These are phyloP conservation scores for Orychophragmus violaceus DNA, from an alignment of 345 rosid genomes.

Conservation along the genomic window DNA sequence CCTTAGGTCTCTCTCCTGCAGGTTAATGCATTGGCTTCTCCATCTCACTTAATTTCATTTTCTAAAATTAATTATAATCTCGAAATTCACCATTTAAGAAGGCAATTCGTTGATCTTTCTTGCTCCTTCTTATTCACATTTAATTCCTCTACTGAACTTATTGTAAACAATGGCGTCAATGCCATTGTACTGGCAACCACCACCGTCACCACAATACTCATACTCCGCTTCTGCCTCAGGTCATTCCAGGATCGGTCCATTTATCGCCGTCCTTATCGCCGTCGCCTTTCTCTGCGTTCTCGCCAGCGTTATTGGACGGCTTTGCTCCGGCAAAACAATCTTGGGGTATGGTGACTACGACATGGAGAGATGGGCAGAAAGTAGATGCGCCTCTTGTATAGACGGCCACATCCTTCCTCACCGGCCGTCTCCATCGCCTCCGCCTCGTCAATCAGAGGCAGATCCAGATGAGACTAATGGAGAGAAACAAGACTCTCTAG, in stretches of 20 bases:
- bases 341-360: conserved; percentile 57
- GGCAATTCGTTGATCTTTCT: not conserved
- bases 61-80: not conserved
- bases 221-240: conserved; percentile 14
- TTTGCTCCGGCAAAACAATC: conserved; percentile 62
- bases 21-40: conserved; percentile 9
- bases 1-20: not conserved
- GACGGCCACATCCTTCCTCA: conserved; percentile 53
- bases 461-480: conserved; percentile 33
- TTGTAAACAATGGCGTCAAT: conserved; percentile 27
- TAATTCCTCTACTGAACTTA: not conserved
- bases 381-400: conserved; percentile 61
- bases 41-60: not conserved
- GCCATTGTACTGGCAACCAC: conserved; percentile 43
- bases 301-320: conserved; percentile 57
- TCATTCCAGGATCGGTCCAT: conserved; percentile 45
- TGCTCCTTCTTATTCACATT: not conserved
- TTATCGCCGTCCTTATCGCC: conserved; percentile 49
- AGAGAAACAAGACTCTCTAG: conserved; percentile 26
- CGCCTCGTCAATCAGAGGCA: conserved; percentile 19
- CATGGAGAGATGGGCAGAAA: conserved; percentile 70
- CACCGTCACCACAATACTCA: conserved; percentile 32
- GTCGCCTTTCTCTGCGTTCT: conserved; percentile 39
- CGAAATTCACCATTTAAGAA: not conserved
- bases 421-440: conserved; percentile 14